These are phyloP conservation scores for Ceratocystis variospora DNA, from an alignment of 2,329 filamentous ascomycete species.

Conservation along the genomic window DNA sequence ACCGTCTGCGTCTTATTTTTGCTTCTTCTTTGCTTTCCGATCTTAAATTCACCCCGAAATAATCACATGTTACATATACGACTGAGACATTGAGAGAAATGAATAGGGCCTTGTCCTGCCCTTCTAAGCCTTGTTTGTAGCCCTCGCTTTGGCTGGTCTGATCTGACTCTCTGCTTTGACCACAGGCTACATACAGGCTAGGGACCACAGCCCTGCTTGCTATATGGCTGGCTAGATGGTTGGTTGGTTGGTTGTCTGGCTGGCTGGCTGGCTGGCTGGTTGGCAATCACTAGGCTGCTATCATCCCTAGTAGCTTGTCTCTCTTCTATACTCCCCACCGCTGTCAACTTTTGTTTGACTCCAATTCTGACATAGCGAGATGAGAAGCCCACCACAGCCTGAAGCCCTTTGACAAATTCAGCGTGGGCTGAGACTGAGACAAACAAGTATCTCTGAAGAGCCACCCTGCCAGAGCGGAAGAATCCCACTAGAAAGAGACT, in stretches of 20 bases:
- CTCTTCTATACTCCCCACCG: not conserved
- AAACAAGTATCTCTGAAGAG: not conserved
- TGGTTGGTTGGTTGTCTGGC: not conserved
- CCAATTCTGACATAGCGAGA: constrained; percentile 5
- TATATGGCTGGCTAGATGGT: not conserved
- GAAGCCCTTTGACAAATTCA: not conserved
- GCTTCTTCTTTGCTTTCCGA: too few species aligned
- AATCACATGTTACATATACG: too few species aligned
- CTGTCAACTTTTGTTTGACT: not conserved
- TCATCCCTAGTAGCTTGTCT: not conserved
- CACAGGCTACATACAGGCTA: too few species aligned
- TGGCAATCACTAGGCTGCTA: not conserved
- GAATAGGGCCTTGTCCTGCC: too few species aligned
- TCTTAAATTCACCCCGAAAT: too few species aligned
- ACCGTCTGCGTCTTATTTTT: too few species aligned
- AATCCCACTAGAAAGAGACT: too few species aligned
- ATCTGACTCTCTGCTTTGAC: too few species aligned
- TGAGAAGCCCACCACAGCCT: not conserved
- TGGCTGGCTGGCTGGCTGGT: not conserved
- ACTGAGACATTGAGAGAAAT: too few species aligned
- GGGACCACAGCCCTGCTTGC: not conserved
- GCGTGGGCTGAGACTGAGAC: not conserved
- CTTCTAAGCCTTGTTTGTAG: too few species aligned
- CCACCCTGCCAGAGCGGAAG: not conserved
- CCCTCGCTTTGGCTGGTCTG: too few species aligned